Conservation (phyloP, 2,329 filamentous ascomycete species). For the Epichloe typhina region DNA sequence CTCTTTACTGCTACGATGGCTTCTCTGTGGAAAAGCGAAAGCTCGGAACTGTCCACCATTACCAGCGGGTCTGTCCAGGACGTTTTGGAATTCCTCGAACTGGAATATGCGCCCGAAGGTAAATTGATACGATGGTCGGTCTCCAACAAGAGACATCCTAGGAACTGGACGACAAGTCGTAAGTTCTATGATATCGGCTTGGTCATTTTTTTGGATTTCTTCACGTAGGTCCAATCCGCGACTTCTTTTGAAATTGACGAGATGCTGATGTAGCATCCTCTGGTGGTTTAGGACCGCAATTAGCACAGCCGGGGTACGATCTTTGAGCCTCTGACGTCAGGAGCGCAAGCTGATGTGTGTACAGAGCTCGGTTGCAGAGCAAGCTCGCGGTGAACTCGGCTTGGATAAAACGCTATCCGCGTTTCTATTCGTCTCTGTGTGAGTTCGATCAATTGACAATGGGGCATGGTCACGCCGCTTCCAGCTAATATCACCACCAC, state of each 20-base stretch:
- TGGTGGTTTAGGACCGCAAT: not conserved
- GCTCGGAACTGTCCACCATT: not conserved
- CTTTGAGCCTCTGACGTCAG: not conserved
- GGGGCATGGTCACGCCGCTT: too few relatives aligned
- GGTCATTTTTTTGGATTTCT: not conserved
- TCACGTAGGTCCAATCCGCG: not conserved
- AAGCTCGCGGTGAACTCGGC: not conserved
- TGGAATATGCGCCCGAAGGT: not conserved
- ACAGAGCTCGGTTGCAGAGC: not conserved
- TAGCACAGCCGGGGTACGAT: not conserved
- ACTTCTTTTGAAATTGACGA: not conserved
- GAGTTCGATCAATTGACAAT: not conserved
- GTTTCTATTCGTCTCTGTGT: not conserved
- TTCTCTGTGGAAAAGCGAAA: not conserved
- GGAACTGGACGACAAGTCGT: not conserved
- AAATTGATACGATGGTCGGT: not conserved
- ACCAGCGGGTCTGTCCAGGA: not conserved
- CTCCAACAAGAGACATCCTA: not conserved
- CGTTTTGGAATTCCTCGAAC: not conserved
- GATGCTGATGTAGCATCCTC: not conserved
- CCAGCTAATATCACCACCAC: not conserved
- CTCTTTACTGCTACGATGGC: not conserved
- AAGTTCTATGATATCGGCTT: not conserved
- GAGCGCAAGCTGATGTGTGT: not conserved
- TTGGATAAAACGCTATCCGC: not conserved